Evolutionary conservation across 2,329 filamentous ascomycete species (phyloP), one percentile per base, ranked within the genome.

Genomic region (Hypoxylon rubiginosum): DNA sequence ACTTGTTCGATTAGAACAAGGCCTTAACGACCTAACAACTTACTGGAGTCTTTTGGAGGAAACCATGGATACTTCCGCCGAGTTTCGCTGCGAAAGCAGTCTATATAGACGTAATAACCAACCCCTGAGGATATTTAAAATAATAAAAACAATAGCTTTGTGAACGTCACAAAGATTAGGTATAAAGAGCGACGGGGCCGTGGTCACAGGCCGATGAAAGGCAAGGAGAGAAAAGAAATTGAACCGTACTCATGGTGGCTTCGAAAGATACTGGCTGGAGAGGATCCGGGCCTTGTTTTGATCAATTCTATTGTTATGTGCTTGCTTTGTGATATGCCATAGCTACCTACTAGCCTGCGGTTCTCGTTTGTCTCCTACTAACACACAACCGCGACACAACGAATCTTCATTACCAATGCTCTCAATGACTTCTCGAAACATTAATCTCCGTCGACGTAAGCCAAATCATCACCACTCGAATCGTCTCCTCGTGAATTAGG

Each of bases 401-500:
- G 45, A 24, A 63, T 58, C 55, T 36, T n/a, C 48, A 57, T 26
- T 54, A 63, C 49, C 62, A 54, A 59, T 53, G 21, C 55, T 63
- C 52, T 69, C 57, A 55, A 65, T 48, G 46, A 50, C 58, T 50
- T 63, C 51, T 58, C 62, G 52, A 60, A 65, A 61, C 52, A 70
- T 67, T 65, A 66, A 64, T 53, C 52, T 54, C 65, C 56, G 46
- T 59, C 66, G 43, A 53, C 62, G 17, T 57, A 61, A 64, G 64
- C 63, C 64, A 70, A 65, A 64, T 72, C 69, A 65, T 73, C 66
- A 70, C 71, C 62, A 51, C 67, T 68, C 62, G 58, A 69, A 67
- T 73, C 71, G 60, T 73, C 70, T 74, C 66, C 70, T 73, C 70
- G 70, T 73, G 68, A 71, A 72, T 72, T 72, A 70, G 66, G 61